Base-by-base conservation (phyloP, 441 rosid species). In the Mallotus japonicus region DNA sequence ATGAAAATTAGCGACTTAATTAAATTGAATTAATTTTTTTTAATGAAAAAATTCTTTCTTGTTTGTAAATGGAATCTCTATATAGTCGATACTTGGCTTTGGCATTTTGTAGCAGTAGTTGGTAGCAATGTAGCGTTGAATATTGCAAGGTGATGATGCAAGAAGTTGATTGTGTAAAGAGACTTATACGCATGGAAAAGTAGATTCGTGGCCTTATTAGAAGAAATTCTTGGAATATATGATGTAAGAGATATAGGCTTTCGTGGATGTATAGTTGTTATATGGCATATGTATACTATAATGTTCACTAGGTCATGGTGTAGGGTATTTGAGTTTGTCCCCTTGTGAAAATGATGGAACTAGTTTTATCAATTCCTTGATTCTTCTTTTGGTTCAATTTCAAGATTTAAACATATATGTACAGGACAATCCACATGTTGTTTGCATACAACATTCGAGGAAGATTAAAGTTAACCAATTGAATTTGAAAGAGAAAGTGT, bases 31-130 rank as follows among this genome's bases (percentile, higher is more conserved):
- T 34, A 34, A 0, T 34, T 8, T 13, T 9, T 69, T 16, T 40
- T 69, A 44, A 9, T 7, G 28, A 44, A 44, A 44, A 44, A 7
- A 24, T 32, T 50, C 34, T 20, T 46, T 34, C 19, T 60, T 46
- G 46, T n/a, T 54, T 59, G 69, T 50, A 65, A 71, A 51, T 9
- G 70, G 79, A 71, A 73, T 75, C 77, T 55, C n/a, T n/a, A 24
- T 24, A 34, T 34, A 14, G 37, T 47, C 34, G 42, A 17, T 54
- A 20, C 65, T 69, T 64, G 28, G 60, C 51, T 63, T 76, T 71
- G 82, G 66, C 80, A 1, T 40, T 17, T 76, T 44, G 47, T 7
- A 44, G 47, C 47, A 44, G 47, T 69, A 17, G 22, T 62, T 64
- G 55, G 16, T 20, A 44, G 14, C 20, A 3, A 14, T 47, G 13